phyloP scores from a whole-genome alignment of 1,139 yeast species.

The Debaryomyces fabryi region DNA sequence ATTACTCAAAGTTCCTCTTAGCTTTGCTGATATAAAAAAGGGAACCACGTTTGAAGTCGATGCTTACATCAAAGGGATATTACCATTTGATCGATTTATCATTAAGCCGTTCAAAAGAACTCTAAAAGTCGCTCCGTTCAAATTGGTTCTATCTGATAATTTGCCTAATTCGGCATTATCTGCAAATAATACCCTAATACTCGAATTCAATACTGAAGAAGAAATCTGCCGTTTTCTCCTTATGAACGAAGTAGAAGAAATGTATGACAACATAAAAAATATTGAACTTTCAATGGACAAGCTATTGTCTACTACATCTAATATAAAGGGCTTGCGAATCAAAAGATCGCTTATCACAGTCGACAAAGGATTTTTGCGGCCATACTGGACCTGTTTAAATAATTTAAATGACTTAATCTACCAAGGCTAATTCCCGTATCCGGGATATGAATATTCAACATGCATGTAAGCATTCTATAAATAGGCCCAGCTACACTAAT shows the following conservation, averaged over 20 bases:
- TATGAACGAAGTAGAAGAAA: conserved; percentile 33
- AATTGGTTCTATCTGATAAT: conserved; percentile 23
- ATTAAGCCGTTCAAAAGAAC: conserved; percentile 36
- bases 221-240: conserved; percentile 34
- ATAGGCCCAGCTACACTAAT: not conserved
- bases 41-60: conserved; percentile 22
- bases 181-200: conserved; percentile 12
- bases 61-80: conserved; percentile 21
- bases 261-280: conserved; percentile 11
- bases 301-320: conserved; percentile 8
- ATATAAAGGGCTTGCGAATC: conserved; percentile 7
- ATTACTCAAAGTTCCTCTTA: conserved; percentile 15
- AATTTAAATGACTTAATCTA: conserved; percentile 9
- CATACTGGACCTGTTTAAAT: conserved; percentile 15
- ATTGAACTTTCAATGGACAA: conserved; percentile 9
- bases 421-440: not conserved
- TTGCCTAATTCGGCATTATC: conserved; percentile 2
- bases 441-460: not conserved
- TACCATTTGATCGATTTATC: conserved; percentile 25
- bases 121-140: conserved; percentile 29
- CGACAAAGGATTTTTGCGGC: conserved; percentile 8
- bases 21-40: conserved; percentile 16
- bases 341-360: conserved; percentile 7
- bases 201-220: conserved; percentile 28
- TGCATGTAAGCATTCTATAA: not conserved